phyloP scores from a whole-genome alignment of 2,329 filamentous ascomycete species.

The Fusarium nurragi region DNA sequence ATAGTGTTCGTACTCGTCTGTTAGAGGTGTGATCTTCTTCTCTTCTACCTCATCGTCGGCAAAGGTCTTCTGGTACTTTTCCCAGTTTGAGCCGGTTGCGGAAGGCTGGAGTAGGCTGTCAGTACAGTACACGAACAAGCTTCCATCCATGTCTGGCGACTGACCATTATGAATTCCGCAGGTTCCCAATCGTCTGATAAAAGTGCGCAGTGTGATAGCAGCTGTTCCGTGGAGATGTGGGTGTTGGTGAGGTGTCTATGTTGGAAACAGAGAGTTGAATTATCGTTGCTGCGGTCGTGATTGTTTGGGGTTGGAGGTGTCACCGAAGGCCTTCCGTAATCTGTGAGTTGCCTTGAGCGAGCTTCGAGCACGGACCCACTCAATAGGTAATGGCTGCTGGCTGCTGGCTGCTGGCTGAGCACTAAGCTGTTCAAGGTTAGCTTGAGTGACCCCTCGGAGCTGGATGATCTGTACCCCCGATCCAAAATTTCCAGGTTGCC shows the following conservation, averaged over 20 bases:
- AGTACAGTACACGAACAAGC: conserved; percentile 30
- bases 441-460: conserved; percentile 45
- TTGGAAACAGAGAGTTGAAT: conserved; percentile 18
- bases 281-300: conserved; percentile 35
- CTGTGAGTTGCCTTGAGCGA: conserved; percentile 54
- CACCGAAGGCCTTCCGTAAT: conserved; percentile 54
- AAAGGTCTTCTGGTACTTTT: conserved; percentile 98
- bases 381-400: conserved; percentile 31
- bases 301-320: conserved; percentile 47
- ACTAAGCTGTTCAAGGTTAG: conserved; percentile 43
- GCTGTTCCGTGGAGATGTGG: neutral
- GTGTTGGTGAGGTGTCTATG: conserved; percentile 12
- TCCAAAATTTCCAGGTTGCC: conserved; percentile 53
- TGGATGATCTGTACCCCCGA: conserved; percentile 54
- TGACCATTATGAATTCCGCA: conserved; percentile 56
- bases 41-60: conserved; percentile 97
- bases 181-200: conserved; percentile 24
- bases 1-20: conserved; percentile 80
- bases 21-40: conserved; percentile 98
- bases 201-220: neutral
- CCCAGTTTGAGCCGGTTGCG: conserved; percentile 93
- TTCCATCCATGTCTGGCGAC: conserved; percentile 31
- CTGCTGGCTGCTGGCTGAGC: neutral
- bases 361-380: conserved; percentile 48
- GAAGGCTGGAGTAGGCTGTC: conserved; percentile 73